These are phyloP conservation scores for Metahyphopichia silvanorum DNA, from an alignment of 805 yeast species.

Conservation along the genomic window DNA sequence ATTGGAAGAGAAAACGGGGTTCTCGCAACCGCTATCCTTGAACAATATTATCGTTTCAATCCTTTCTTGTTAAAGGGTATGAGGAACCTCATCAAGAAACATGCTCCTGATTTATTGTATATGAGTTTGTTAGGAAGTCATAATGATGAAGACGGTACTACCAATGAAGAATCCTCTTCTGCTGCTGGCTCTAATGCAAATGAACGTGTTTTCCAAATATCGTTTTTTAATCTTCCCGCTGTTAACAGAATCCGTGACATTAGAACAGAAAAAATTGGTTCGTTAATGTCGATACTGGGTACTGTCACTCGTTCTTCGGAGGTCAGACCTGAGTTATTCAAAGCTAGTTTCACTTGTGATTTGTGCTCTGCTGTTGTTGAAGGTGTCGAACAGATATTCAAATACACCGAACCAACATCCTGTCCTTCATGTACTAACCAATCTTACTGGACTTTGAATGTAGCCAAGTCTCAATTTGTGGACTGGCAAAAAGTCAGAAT, in stretches of 20 bases:
- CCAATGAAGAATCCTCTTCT: constrained; percentile 31
- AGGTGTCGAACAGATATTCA: constrained; percentile 89
- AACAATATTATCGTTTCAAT: constrained; percentile 87
- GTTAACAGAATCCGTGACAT: constrained; percentile 85
- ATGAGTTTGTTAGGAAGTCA: constrained; percentile 41
- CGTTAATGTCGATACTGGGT: constrained; percentile 80
- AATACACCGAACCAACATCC: constrained; percentile 89
- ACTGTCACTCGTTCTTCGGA: constrained; percentile 96
- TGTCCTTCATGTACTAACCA: constrained; percentile 91
- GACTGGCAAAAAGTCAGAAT: constrained; percentile 97
- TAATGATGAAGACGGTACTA: constrained; percentile 25
- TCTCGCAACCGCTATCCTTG: constrained; percentile 82
- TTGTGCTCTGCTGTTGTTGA: constrained; percentile 80
- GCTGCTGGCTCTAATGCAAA: constrained; percentile 45
- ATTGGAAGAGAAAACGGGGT: constrained; percentile 77
- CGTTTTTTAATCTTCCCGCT: constrained; percentile 82
- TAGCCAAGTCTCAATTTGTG: constrained; percentile 78
- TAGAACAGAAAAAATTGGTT: constrained; percentile 84
- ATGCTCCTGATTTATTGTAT: constrained; percentile 65
- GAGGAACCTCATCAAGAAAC: constrained; percentile 63
- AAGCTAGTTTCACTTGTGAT: constrained; percentile 86
- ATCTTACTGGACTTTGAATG: constrained; percentile 78
- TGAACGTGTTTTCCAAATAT: constrained; percentile 82
- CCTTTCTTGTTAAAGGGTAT: constrained; percentile 81
- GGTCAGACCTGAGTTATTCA: constrained; percentile 90